Evolutionary conservation across 176 grass and related monocot species (phyloP), one percentile per base, ranked within the genome.

Genomic region (Musa beccarii): DNA sequence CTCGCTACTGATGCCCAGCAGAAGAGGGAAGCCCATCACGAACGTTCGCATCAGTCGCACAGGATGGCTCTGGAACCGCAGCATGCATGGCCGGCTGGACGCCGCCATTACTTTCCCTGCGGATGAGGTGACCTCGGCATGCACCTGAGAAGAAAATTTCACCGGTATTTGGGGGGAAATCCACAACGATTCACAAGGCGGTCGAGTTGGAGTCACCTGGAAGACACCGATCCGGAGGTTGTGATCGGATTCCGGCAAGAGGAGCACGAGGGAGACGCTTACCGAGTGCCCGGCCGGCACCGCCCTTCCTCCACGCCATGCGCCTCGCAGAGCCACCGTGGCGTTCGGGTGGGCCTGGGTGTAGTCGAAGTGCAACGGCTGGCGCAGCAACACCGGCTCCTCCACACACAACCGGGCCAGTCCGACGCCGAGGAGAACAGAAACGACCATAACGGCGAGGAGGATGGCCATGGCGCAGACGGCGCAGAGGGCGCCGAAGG

Each of bases 171-270:
- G 4, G 34, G 34, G 34, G 34, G 6, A 6, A 43, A 43, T 5
- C 34, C 34, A 43, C 34, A 43, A 43, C 34, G 34, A 43, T 43
- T 43, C 34, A 43, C 34, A 43, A 6, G 34, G 34, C 34, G 5
- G 34, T 43, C 34, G 34, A 43, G 34, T 43, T 13, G 12, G 8
- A 13, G 13, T 57, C 65, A 82, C 85, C 85, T 79, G 85, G 69
- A 87, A 87, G 52, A 87, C 69, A 21, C 85, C 85, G 16, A 83
- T 73, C 69, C 63, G 22, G 66, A 54, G 73, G 55, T 83, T 87
- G 61, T 79, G 76, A 12, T 87, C 71, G 20, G 85, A 87, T 62
- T 87, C 85, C 9, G 85, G 85, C 71, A 87, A 64, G 17, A 87
- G 28, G 52, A 87, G 51, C 3, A 62, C 54, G 34, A 87, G 76